Percentiles rank a stretch among this genome's conserved stretches.
Conservation (phyloP, 768 basidiomycete species). For the Lentinula detonsa region DNA sequence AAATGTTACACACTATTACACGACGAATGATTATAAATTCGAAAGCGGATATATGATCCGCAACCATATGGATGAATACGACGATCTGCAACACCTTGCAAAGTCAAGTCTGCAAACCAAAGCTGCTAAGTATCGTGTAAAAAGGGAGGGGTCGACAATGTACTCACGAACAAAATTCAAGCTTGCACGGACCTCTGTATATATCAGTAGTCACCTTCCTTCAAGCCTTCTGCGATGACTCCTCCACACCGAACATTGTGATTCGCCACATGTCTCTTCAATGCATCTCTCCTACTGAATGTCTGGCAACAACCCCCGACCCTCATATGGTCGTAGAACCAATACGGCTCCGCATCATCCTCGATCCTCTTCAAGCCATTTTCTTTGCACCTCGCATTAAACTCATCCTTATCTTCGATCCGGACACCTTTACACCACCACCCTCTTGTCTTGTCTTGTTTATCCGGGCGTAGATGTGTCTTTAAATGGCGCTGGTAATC, state of each 20-base stretch:
- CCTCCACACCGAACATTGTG: conserved; percentile 21
- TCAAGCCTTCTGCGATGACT: conserved; percentile 14
- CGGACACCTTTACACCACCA: conserved; percentile 37
- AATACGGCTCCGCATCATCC: conserved; percentile 17
- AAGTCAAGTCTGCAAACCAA: neutral
- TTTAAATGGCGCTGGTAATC: conserved; percentile 56
- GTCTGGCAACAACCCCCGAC: conserved; percentile 34
- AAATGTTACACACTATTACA: neutral
- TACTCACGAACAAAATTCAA: no score
- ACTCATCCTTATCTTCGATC: conserved; percentile 11
- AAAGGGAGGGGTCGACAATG: neutral
- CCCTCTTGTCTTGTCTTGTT: conserved; percentile 26
- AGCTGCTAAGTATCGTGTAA: neutral
- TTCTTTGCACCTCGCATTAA: neutral
- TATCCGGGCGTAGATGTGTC: conserved; percentile 45
- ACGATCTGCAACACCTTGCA: no score
- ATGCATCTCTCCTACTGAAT: conserved; percentile 41
- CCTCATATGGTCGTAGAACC: conserved; percentile 22
- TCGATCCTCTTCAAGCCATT: conserved; percentile 8
- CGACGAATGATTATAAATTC: no score
- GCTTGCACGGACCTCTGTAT: no score
- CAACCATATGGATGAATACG: no score
- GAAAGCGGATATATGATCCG: no score
- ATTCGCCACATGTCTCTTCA: conserved; percentile 38
- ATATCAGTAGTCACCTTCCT: conserved; percentile 1